Evolutionary conservation across 2,329 filamentous ascomycete species (phyloP).

Genomic region (Phialophora expanda): DNA sequence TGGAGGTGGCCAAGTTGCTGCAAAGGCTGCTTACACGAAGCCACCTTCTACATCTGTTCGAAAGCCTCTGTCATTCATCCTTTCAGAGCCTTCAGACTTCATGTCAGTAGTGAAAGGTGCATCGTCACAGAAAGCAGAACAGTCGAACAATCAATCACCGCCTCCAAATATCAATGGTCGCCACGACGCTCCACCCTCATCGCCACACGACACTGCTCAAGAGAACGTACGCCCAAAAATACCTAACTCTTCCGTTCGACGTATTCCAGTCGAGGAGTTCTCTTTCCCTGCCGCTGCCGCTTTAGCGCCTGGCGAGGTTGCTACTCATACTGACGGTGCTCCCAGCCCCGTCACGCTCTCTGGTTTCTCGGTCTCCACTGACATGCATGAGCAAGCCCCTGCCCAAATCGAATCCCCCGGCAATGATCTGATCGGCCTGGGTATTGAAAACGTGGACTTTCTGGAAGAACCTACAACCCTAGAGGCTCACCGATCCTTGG

Average conservation of each 20-base stretch:
- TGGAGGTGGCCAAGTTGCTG: background rate
- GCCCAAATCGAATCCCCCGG: background rate
- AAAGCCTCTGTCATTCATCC: background rate
- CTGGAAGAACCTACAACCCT: background rate
- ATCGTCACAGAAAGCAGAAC: background rate
- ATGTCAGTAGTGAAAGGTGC: constrained; percentile 18
- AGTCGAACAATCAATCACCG: background rate
- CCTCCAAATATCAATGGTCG: background rate
- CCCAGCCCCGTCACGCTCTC: constrained; percentile 24
- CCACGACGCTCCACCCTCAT: background rate
- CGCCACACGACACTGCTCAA: background rate
- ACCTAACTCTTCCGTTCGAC: constrained; percentile 9
- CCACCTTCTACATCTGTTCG: background rate
- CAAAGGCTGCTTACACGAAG: background rate
- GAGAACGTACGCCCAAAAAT: background rate
- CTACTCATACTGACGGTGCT: constrained; percentile 32
- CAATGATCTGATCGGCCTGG: constrained; percentile 27
- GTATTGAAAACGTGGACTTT: constrained; percentile 12
- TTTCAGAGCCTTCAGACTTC: constrained; percentile 19
- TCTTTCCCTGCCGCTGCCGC: constrained; percentile 15
- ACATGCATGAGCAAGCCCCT: background rate
- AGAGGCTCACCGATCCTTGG: background rate
- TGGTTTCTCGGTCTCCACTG: constrained; percentile 14
- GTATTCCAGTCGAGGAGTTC: constrained; percentile 23
- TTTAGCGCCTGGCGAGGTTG: constrained; percentile 16